These are phyloP conservation scores for Drosera capensis DNA, from an alignment of 148 eudicot species.

Conservation along the genomic window DNA sequence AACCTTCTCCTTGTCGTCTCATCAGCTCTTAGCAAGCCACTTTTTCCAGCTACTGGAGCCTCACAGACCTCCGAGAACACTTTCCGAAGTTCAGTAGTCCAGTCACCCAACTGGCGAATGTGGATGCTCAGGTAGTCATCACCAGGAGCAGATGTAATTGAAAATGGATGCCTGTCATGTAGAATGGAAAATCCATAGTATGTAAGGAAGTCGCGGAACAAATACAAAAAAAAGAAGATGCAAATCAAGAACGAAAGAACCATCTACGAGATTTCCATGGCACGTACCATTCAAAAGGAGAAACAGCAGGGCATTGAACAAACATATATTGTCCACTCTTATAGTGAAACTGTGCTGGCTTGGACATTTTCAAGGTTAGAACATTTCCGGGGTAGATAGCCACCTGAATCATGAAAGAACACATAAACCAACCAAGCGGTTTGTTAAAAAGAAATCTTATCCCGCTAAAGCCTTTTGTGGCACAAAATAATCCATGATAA, in stretches of 20 bases:
- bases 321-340: constrained; percentile 98
- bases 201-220: background rate
- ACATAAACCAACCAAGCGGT: background rate
- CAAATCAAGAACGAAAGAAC: background rate
- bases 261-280: background rate
- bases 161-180: constrained; percentile 99
- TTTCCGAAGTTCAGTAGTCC: constrained; percentile 75
- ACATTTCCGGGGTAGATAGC: constrained; percentile 85
- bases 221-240: background rate
- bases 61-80: constrained; percentile 56
- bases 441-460: background rate
- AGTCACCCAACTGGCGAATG: constrained; percentile 73
- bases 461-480: too few relatives aligned
- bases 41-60: constrained; percentile 51
- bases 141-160: constrained; percentile 92
- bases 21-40: constrained; percentile 84
- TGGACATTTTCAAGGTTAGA: constrained; percentile 86
- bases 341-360: constrained; percentile 72
- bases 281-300: constrained; percentile 86
- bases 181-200: too few relatives aligned
- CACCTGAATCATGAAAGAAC: constrained; percentile 28
- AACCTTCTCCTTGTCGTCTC: constrained; percentile 59
- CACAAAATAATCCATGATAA: too few relatives aligned
- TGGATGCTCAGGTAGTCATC: constrained; percentile 88
- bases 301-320: constrained; percentile 91